Percentiles rank a stretch among this genome's conserved stretches.
Conservation (phyloP, 371 early-diverging fungal genomes). For the Chytridiales sp. region DNA sequence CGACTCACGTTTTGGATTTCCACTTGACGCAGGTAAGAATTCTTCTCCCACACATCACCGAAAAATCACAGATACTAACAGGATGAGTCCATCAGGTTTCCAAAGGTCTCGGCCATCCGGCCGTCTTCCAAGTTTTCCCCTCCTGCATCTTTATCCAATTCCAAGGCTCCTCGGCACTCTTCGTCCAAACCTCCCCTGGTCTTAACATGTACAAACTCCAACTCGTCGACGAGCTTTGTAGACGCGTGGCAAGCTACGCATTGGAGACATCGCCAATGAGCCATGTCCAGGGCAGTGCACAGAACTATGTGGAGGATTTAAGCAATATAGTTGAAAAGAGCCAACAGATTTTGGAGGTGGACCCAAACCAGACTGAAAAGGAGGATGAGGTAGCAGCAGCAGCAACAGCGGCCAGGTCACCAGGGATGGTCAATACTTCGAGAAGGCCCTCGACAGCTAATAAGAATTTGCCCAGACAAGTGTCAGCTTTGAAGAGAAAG, state of each 20-base stretch:
- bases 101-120: conserved; percentile 27
- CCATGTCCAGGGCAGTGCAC: conserved; percentile 49
- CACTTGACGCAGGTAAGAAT: conserved; percentile 19
- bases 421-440: too few relatives aligned
- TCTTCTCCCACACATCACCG: too few relatives aligned
- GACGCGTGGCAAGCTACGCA: conserved; percentile 28
- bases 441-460: too few relatives aligned
- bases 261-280: background rate
- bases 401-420: too few relatives aligned
- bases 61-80: background rate
- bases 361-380: too few relatives aligned
- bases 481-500: too few relatives aligned
- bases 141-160: conserved; percentile 18
- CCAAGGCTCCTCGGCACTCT: conserved; percentile 7
- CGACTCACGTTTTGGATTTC: conserved; percentile 15
- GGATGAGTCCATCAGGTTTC: conserved; percentile 16
- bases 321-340: conserved; percentile 4
- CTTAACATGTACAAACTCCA: conserved; percentile 28
- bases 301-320: conserved; percentile 10
- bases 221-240: conserved; percentile 25
- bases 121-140: conserved; percentile 22
- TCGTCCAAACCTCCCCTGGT: conserved; percentile 24
- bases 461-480: too few relatives aligned
- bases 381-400: too few relatives aligned
- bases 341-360: too few relatives aligned